Evolutionary conservation across 257 asterid genomes (phyloP).

Genomic region (Solanum appendiculatum): DNA sequence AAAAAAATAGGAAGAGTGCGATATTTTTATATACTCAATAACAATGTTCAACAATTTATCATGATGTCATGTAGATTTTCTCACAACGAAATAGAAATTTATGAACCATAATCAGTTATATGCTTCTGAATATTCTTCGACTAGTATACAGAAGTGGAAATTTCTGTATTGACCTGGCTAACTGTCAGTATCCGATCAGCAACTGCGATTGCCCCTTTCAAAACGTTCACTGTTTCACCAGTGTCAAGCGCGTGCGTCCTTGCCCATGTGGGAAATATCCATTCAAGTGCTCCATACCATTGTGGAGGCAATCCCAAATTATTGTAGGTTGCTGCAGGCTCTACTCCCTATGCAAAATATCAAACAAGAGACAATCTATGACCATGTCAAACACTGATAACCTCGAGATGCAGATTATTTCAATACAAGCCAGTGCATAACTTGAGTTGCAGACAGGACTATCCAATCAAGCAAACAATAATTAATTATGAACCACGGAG

Average conservation of each 20-base stretch:
- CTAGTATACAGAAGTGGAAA: neutral
- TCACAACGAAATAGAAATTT: neutral
- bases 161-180: slow-evolving; percentile 55
- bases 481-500: neutral
- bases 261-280: slow-evolving; percentile 98
- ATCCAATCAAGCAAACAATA: neutral
- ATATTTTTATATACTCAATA: neutral
- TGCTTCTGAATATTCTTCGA: neutral
- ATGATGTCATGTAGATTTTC: neutral
- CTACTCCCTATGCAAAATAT: slow-evolving; percentile 65
- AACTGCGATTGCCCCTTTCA: slow-evolving; percentile 84
- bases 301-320: slow-evolving; percentile 77
- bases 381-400: neutral
- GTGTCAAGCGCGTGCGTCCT: slow-evolving; percentile 94
- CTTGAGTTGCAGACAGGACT: neutral
- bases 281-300: slow-evolving; percentile 93
- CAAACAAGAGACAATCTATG: neutral
- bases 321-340: slow-evolving; percentile 62
- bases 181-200: slow-evolving; percentile 93
- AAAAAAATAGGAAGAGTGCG: neutral
- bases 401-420: neutral
- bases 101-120: neutral
- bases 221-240: slow-evolving; percentile 92
- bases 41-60: neutral
- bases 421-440: neutral